These are phyloP conservation scores for Suillus hirtellus DNA, from an alignment of 768 basidiomycete species.

Conservation along the genomic window DNA sequence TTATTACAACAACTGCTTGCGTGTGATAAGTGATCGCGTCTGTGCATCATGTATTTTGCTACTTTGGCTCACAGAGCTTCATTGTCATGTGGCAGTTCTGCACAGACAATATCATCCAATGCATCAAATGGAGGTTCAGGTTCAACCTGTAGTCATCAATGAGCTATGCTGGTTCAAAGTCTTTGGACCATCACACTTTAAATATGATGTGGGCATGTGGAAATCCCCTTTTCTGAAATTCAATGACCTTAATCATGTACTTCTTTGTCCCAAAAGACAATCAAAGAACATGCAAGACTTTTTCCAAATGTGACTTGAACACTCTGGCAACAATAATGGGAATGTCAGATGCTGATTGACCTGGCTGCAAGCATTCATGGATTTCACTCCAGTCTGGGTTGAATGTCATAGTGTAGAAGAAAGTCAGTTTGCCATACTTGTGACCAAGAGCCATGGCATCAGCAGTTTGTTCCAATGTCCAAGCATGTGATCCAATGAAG, in stretches of 20 bases:
- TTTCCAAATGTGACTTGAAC: constrained; percentile 34
- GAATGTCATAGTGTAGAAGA: constrained; percentile 44
- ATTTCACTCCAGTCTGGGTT: constrained; percentile 44
- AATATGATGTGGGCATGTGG: constrained; percentile 25
- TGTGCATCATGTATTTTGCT: too few species aligned
- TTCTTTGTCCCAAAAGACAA: constrained; percentile 28
- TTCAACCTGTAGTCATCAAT: too few species aligned
- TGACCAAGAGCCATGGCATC: constrained; percentile 39
- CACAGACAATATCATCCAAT: too few species aligned
- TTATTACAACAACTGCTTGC: too few species aligned
- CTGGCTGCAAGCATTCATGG: constrained; percentile 25
- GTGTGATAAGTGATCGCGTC: too few species aligned
- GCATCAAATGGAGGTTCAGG: constrained; percentile 1
- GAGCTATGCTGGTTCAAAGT: too few species aligned
- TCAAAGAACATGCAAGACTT: constrained; percentile 26
- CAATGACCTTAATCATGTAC: constrained; percentile 36
- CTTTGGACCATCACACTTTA: constrained; percentile 16
- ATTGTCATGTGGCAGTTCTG: too few species aligned
- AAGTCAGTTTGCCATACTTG: constrained; percentile 29
- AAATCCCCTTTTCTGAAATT: constrained; percentile 40
- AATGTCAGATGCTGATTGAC: constrained; percentile 36
- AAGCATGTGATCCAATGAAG: constrained; percentile 36
- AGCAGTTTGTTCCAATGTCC: constrained; percentile 40
- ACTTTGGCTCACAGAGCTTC: too few species aligned
- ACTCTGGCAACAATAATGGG: constrained; percentile 38